Base-by-base conservation (phyloP, 352 stramenopile genomes). In the Globisporangium sylvaticum region DNA sequence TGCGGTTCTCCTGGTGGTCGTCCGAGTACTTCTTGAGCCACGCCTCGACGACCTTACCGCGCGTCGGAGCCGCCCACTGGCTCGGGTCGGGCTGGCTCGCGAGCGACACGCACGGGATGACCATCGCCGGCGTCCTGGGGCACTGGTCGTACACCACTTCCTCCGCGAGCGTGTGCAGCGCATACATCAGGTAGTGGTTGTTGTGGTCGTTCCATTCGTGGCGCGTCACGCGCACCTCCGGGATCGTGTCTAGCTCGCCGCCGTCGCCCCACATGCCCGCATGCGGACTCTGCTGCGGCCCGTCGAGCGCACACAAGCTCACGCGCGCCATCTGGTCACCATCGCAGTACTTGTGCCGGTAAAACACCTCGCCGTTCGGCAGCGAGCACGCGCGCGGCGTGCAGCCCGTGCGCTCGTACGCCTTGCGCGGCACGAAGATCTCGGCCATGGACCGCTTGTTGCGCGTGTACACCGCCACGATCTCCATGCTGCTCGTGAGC, bases 381-480 rank as follows among this genome's bases (percentile, higher is more conserved):
- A 77, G 44, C 5, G 69, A 66, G 50, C 75, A 82, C 10, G 58
- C 15, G 15, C 74, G 66, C 31, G 77, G 31, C 6, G 68, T 68
- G 57, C 83, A 92, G 31, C 78, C 79, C 12, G 74, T 72, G 62
- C 80, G 81, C 31, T 83, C 62, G 62, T 89, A 87, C 10, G 80
- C 77, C 55, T 89, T 90, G 53, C 62, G 66, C 4, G 79, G 62
- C 27, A 91, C 72, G 37, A 87, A 80, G 25, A 93, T 76, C 68
- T 91, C 75, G 9, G 76, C 78, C 84, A 93, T 93, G 27, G 79
- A 82, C 34, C 83, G 81, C 0, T 75, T 75, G 61, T 78, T 89
- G 31, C 81, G 80, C 44, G 84, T 90, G 61, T 84, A 87, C n/a
- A 91, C 76, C 34, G 70, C 76, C 39, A 70, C 57, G 29, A 92